Base-by-base conservation (phyloP, 768 basidiomycete genomes). In the Tylopilus rubrobrunneus region DNA sequence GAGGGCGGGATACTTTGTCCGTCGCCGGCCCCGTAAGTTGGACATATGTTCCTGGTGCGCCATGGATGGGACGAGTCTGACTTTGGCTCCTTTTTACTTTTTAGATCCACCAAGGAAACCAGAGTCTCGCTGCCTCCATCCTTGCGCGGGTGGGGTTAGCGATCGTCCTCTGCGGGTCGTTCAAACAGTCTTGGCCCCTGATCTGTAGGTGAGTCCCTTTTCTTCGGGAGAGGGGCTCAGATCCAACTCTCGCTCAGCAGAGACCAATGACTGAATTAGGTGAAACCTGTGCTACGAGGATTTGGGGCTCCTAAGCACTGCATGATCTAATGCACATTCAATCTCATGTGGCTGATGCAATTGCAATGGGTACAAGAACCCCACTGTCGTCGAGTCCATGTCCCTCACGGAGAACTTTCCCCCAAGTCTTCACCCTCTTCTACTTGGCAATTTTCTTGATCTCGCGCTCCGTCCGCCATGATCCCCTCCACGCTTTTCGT, bases 331-430 rank as follows among this genome's bases (percentile, higher is more conserved):
- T 42, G 14, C 37, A 12, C 36, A 33, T 48, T 56, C 37, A 49
- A 1, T 31, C 33, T 8, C 14, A 1, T 28, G 57, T 59, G 51
- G 57, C 58, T 57, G 17, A 62, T 58, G 44, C 0, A 53, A 27
- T 62, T 29, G 12, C 23, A 41, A 58, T 17, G 27, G 4, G 21
- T 31, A 61, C 62, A 61, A 61, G 49, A 51, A 41, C 11, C 23
- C 14, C 29, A 17, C 2, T 42, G 7, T 41, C 4, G 15, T 8
- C 8, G 25, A 4, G 5, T 25, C 25, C 19, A 19, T 19, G 19
- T 19, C 31, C 31, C 31, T 55, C 65, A 28, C 55, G 51, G 12
- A 3, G 25, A 25, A 25, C 25, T 25, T 25, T 25, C 25, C 25
- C 25, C 25, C 25, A 25, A 25, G 25, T 25, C 25, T 25, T 25